Conservation (phyloP, 306 rosid species). For the Lathyrus aphaca region DNA sequence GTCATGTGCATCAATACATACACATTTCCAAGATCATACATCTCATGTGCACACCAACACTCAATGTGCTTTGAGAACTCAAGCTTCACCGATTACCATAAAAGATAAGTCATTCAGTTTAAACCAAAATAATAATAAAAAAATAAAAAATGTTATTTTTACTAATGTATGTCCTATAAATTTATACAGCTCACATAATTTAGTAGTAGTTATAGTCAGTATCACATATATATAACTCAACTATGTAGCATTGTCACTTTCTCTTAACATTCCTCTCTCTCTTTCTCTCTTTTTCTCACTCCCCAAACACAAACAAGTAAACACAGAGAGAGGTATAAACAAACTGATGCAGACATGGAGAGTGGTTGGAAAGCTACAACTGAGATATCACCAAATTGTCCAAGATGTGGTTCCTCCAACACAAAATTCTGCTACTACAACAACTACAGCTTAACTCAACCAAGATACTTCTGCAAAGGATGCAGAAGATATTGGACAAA, state of each 20-base stretch:
- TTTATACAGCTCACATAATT: background rate
- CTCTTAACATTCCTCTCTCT: slow-evolving; percentile 13
- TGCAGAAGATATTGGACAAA: slow-evolving; percentile 87
- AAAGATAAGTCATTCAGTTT: too few species aligned
- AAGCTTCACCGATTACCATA: slow-evolving; percentile 24
- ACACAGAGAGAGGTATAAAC: slow-evolving; percentile 14
- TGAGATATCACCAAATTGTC: slow-evolving; percentile 71
- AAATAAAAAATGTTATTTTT: too few species aligned
- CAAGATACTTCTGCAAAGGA: slow-evolving; percentile 80
- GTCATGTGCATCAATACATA: slow-evolving; percentile 52
- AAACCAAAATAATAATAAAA: too few species aligned
- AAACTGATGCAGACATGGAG: slow-evolving; percentile 37
- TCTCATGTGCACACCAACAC: slow-evolving; percentile 51
- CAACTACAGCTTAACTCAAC: slow-evolving; percentile 83
- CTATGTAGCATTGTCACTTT: slow-evolving; percentile 31
- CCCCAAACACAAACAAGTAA: background rate
- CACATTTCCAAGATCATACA: slow-evolving; percentile 45
- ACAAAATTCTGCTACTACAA: slow-evolving; percentile 89
- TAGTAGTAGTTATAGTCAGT: too few species aligned
- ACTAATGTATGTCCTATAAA: background rate
- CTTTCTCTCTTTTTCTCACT: background rate
- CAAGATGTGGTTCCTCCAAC: slow-evolving; percentile 76
- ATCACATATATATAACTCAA: slow-evolving; percentile 40
- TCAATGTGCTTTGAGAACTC: slow-evolving; percentile 44
- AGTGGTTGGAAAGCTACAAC: slow-evolving; percentile 57